Conservation (phyloP, 805 yeast species). For the Cyberlindnera nakhonratchasimensis region DNA sequence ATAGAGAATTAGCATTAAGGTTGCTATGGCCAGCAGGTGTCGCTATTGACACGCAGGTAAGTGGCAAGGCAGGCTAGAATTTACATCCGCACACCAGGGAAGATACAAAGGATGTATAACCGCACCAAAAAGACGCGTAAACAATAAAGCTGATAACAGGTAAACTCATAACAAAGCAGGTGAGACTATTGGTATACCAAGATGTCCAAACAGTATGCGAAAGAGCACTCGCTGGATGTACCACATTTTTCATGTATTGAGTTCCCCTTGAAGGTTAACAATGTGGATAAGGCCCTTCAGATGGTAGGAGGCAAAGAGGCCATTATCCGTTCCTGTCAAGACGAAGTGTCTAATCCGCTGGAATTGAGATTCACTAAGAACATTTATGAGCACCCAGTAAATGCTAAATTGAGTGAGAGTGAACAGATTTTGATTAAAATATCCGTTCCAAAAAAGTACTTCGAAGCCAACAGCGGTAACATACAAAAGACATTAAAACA, state of each 20-base stretch:
- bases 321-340: constrained; percentile 31
- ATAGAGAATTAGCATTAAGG: too few species aligned
- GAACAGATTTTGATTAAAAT: constrained; percentile 61
- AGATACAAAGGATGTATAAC: too few species aligned
- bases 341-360: constrained; percentile 31
- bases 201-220: constrained; percentile 38
- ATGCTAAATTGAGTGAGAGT: constrained; percentile 46
- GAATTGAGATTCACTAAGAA: constrained; percentile 38
- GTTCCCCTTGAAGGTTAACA: constrained; percentile 66
- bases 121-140: not conserved
- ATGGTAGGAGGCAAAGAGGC: constrained; percentile 63
- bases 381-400: constrained; percentile 58
- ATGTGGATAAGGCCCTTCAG: constrained; percentile 57
- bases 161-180: not conserved
- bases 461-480: constrained; percentile 40
- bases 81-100: too few species aligned
- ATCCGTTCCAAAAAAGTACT: constrained; percentile 52
- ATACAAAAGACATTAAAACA: constrained; percentile 41
- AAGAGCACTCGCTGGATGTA: constrained; percentile 60
- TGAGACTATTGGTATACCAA: not conserved
- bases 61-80: too few species aligned
- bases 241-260: constrained; percentile 77
- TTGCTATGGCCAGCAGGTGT: too few species aligned
- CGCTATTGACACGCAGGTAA: too few species aligned
- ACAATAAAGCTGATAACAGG: not conserved